Conservation (phyloP, 2,329 filamentous ascomycete genomes). For the Aspergillus chevalieri region DNA sequence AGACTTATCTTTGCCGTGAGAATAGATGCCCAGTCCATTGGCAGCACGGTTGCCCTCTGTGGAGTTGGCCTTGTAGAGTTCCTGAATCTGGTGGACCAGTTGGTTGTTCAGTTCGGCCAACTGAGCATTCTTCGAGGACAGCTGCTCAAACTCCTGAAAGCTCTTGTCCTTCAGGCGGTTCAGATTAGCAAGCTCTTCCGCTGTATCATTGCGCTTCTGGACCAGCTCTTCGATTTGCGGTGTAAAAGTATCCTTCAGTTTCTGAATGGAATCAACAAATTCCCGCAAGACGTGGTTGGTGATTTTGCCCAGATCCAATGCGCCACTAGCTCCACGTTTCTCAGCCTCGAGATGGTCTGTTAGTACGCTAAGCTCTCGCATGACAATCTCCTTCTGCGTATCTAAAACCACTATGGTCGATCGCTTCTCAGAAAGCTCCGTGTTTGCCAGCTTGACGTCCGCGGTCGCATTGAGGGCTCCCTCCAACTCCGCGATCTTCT, state of each 20-base stretch:
- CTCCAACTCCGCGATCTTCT: conserved; percentile 75
- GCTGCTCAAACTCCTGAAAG: conserved; percentile 88
- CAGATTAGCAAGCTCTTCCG: conserved; percentile 78
- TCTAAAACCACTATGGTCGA: conserved; percentile 93
- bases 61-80: conserved; percentile 72
- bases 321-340: conserved; percentile 72
- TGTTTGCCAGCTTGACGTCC: conserved; percentile 71
- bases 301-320: conserved; percentile 69
- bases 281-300: conserved; percentile 58
- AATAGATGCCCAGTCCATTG: conserved; percentile 60
- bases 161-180: conserved; percentile 85
- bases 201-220: conserved; percentile 73
- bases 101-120: conserved; percentile 93
- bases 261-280: conserved; percentile 56
- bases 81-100: conserved; percentile 88
- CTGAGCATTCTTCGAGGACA: conserved; percentile 91
- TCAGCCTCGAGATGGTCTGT: conserved; percentile 82
- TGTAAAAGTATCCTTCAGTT: conserved; percentile 72
- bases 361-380: conserved; percentile 82
- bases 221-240: conserved; percentile 80
- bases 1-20: conserved; percentile 48
- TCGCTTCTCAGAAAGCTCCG: conserved; percentile 82
- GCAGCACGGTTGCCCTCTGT: conserved; percentile 25
- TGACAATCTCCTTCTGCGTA: conserved; percentile 90
- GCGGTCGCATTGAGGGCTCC: conserved; percentile 52